Evolutionary conservation across 805 yeast genomes (phyloP).

Genomic region (Kluyveromyces wickerhamii): DNA sequence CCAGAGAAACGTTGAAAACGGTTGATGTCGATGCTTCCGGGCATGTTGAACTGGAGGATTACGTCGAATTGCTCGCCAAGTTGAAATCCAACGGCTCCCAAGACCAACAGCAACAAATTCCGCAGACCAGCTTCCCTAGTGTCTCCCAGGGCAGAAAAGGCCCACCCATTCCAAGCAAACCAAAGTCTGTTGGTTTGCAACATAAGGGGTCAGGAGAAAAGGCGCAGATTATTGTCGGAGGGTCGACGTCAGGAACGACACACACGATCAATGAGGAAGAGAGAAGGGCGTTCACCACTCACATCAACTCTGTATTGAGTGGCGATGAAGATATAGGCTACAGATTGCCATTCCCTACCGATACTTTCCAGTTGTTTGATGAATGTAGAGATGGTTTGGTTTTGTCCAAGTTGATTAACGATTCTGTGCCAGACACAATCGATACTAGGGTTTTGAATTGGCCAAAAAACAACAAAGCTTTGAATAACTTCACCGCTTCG

Average conservation of each 20-base stretch:
- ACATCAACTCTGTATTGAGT: conserved; percentile 82
- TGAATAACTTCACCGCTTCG: conserved; percentile 90
- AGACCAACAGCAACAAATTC: conserved; percentile 22
- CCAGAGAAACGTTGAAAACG: conserved; percentile 84
- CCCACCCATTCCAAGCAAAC: conserved; percentile 25
- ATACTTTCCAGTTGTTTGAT: conserved; percentile 90
- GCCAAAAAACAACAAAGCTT: conserved; percentile 70
- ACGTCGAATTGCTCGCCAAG: conserved; percentile 75
- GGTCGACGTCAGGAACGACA: conserved; percentile 83
- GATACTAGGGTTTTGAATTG: conserved; percentile 94
- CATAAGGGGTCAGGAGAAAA: conserved; percentile 49
- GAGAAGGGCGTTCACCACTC: conserved; percentile 90
- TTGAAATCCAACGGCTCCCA: conserved; percentile 40
- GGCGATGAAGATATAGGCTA: conserved; percentile 83
- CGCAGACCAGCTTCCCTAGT: conserved; percentile 4
- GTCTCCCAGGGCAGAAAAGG: conserved; percentile 14
- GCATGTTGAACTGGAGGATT: conserved; percentile 92
- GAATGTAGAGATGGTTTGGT: conserved; percentile 95
- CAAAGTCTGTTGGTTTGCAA: conserved; percentile 31
- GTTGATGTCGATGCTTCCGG: conserved; percentile 96
- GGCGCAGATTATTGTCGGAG: conserved; percentile 76
- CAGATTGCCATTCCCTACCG: conserved; percentile 85
- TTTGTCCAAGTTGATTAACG: conserved; percentile 87
- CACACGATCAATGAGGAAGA: conserved; percentile 98
- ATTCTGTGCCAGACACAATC: conserved; percentile 96